Base-by-base conservation (phyloP, 768 basidiomycete species). In the Russula lepida region DNA sequence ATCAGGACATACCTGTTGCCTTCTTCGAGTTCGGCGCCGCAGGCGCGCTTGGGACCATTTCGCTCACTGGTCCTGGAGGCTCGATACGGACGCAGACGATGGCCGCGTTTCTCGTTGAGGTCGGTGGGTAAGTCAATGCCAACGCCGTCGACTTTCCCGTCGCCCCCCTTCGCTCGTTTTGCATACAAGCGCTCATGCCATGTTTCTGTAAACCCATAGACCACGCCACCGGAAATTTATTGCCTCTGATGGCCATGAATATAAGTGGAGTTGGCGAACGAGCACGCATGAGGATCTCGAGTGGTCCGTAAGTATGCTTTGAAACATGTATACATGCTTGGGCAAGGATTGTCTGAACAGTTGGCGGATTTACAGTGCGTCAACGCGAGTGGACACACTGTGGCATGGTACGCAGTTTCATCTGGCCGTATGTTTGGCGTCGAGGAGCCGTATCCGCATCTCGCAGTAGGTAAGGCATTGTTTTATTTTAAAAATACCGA, bases 361-460 rank as follows among this genome's bases (percentile, higher is more conserved):
- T 48, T 48, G 32, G 28, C 27, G 51, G 17, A 17, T 23, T 23
- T 21, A 44, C 65, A 88, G 85, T 88, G 85, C 69, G 78, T 79
- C 3, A 81, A 84, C 62, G 63, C 71, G 23, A 76, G 68, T 48
- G 78, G 79, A 30, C 76, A 79, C 50, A 70, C 82, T 3, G 78
- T 88, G 21, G 82, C 86, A 0, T 80, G 79, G 66, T 88, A 88
- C 69, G 77, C 76, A 68, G 75, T 84, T 48, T 84, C 84, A 0
- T 84, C 84, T 2, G 84, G 84, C 1, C 83, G 82, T 60, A 79
- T 81, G 73, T 71, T 88, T 50, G 83, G 80, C 30, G 76, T 88
- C 21, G 83, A 85, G 44, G 86, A 87, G 65, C 74, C 75, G 6
- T 86, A 79, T 55, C 77, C 75, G 2, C 74, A 81, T 54, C 74